Conservation (phyloP, 495 filamentous ascomycete genomes). For the Tuber calosporum region DNA sequence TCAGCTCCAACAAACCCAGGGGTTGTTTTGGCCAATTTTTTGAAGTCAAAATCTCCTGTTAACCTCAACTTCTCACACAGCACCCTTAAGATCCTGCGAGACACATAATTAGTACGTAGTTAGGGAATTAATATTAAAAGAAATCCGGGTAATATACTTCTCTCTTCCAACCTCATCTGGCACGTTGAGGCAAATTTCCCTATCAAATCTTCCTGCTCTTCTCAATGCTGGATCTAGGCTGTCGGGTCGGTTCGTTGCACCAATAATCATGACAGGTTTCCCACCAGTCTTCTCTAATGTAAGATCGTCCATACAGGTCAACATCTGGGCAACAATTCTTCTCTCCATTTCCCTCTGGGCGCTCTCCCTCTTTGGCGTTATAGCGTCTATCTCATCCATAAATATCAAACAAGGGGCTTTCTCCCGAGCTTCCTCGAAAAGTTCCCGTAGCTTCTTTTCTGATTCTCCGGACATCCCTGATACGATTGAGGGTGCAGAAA, state of each 20-base stretch:
- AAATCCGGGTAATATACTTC: constrained; percentile 43
- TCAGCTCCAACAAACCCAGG: constrained; percentile 96
- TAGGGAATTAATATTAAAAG: background rate
- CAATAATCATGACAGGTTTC: constrained; percentile 87
- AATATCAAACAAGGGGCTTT: constrained; percentile 89
- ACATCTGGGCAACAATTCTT: constrained; percentile 84
- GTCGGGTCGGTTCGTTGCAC: constrained; percentile 89
- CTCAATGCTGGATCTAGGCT: constrained; percentile 80
- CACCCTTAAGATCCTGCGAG: constrained; percentile 59
- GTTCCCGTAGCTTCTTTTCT: constrained; percentile 84
- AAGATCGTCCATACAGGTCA: constrained; percentile 72
- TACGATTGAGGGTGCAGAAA: constrained; percentile 82
- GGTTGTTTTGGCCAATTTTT: constrained; percentile 74
- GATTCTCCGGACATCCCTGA: constrained; percentile 95
- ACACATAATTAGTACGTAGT: background rate
- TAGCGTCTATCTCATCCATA: constrained; percentile 93
- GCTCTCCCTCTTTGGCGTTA: constrained; percentile 87
- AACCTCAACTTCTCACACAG: constrained; percentile 65
- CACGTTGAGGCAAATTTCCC: constrained; percentile 92
- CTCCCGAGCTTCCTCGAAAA: constrained; percentile 81
- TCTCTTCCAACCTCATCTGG: constrained; percentile 78
- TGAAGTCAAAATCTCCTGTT: constrained; percentile 66
- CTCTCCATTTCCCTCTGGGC: constrained; percentile 98
- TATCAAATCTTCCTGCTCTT: constrained; percentile 78
- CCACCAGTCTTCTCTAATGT: constrained; percentile 72